Evolutionary conservation across 78 protist species (phyloP).

Genomic region (Pirum gemmata): DNA sequence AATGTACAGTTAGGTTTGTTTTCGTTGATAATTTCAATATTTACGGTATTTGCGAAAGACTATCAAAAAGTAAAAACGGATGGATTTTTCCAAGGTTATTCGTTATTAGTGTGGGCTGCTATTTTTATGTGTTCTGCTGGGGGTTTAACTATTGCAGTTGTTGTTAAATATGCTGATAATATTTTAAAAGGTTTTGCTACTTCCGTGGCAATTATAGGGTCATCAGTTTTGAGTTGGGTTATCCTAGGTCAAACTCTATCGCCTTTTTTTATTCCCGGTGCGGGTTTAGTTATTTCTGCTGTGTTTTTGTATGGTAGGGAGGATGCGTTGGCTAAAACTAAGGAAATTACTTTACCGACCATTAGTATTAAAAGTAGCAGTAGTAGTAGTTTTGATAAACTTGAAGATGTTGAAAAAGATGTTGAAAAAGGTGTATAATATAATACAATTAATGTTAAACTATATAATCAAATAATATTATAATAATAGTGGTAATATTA

Average conservation of each 20-base stretch:
- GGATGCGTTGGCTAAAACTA: too few relatives aligned
- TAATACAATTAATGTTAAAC: too few relatives aligned
- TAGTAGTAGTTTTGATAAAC: too few relatives aligned
- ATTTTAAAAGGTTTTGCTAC: constrained; percentile 66
- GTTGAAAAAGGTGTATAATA: too few relatives aligned
- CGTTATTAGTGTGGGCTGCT: background rate
- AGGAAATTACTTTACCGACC: too few relatives aligned
- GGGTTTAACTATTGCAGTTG: constrained; percentile 65
- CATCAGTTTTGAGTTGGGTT: background rate
- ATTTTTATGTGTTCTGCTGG: constrained; percentile 53
- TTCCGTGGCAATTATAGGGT: constrained; percentile 41
- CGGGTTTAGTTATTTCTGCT: background rate
- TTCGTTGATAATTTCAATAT: background rate
- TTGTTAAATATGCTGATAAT: constrained; percentile 74
- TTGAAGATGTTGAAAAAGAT: too few relatives aligned
- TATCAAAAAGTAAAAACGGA: background rate
- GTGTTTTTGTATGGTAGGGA: background rate
- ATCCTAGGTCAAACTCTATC: background rate
- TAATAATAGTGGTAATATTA: too few relatives aligned
- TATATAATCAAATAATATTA: too few relatives aligned
- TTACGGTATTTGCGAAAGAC: constrained; percentile 15
- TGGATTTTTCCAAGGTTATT: constrained; percentile 48
- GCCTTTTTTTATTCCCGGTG: background rate
- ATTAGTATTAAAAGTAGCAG: too few relatives aligned
- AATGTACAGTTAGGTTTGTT: constrained; percentile 55